phyloP scores from a whole-genome alignment of 2,329 filamentous ascomycete species.

The Penicillium nordicum region DNA sequence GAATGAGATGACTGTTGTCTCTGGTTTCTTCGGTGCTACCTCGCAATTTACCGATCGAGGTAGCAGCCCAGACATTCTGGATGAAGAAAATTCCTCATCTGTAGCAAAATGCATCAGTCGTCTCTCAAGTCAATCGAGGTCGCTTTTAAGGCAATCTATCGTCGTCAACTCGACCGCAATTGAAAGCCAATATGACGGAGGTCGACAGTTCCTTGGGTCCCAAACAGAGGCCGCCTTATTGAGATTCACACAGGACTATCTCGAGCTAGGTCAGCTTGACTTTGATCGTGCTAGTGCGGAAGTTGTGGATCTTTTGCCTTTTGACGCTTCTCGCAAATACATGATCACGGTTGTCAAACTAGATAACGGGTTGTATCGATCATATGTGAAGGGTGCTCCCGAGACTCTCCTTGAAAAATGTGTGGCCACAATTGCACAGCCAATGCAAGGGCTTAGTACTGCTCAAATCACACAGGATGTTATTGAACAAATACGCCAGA shows the following conservation, averaged over 20 bases:
- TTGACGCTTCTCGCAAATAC: constrained; percentile 70
- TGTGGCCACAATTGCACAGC: constrained; percentile 26
- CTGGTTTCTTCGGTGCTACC: constrained; percentile 58
- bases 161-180: constrained; percentile 62
- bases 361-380: constrained; percentile 33
- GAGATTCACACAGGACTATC: constrained; percentile 60
- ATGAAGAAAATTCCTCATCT: neutral
- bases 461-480: constrained; percentile 4
- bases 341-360: constrained; percentile 44
- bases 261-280: constrained; percentile 59
- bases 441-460: neutral
- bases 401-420: constrained; percentile 38
- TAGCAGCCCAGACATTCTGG: no score
- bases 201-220: constrained; percentile 64
- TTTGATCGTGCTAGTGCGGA: constrained; percentile 58
- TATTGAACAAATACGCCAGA: constrained; percentile 20
- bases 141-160: constrained; percentile 34
- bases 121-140: neutral
- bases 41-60: constrained; percentile 8
- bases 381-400: constrained; percentile 45
- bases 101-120: neutral
- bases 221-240: constrained; percentile 72
- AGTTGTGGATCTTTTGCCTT: constrained; percentile 66
- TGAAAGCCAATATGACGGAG: constrained; percentile 64
- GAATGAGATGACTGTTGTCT: constrained; percentile 70